A percentile compares a stretch with the other conserved stretches of the same genome.
phyloP scores from a whole-genome alignment of 2,329 filamentous ascomycete species.

The Pyricularia pennisetigena region DNA sequence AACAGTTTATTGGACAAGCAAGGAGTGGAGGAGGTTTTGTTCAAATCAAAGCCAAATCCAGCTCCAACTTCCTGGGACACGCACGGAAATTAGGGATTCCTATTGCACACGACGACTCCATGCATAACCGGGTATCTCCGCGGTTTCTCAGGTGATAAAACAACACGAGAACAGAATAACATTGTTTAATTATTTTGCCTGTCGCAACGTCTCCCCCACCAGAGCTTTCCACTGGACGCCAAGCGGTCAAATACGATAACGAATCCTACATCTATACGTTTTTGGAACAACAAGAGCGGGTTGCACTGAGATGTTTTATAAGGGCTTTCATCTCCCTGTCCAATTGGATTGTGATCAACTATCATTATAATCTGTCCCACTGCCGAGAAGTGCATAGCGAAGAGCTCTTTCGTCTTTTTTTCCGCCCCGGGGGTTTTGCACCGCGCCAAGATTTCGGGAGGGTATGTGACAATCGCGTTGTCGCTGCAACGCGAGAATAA shows the following conservation, averaged over 20 bases:
- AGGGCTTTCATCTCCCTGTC: no score
- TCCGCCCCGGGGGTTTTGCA: no score
- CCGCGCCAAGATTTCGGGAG: no score
- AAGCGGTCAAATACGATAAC: not conserved
- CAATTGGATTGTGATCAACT: no score
- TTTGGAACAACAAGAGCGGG: not conserved
- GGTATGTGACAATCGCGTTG: no score
- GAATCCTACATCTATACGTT: not conserved
- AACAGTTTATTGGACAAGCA: no score
- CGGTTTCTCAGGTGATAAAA: not conserved
- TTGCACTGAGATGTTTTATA: not conserved
- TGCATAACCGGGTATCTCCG: not conserved
- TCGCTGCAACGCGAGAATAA: no score
- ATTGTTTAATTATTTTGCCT: not conserved
- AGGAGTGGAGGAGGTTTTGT: no score
- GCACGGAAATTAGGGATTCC: not conserved
- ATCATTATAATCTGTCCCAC: no score
- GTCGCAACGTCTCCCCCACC: not conserved
- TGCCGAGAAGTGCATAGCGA: no score
- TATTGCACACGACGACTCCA: not conserved
- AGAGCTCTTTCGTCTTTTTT: no score
- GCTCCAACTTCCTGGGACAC: not conserved
- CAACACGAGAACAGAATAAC: not conserved
- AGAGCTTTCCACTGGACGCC: not conserved
- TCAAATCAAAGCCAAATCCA: no score